phyloP scores from a whole-genome alignment of 495 filamentous ascomycete species.

The Geopyxis carbonaria region DNA sequence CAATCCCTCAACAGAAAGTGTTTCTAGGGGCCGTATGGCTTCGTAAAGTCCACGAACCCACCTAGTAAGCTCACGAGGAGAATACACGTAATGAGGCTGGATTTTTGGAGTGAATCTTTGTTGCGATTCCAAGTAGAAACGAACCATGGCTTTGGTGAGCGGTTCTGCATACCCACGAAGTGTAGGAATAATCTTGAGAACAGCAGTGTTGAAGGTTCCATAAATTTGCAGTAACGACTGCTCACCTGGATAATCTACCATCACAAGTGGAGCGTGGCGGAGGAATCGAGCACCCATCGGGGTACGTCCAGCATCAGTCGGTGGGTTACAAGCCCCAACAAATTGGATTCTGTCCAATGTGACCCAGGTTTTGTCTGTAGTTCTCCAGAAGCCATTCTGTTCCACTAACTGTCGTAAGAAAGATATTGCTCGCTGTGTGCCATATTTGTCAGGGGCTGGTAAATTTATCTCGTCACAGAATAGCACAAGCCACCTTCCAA shows the following conservation, averaged over 20 bases:
- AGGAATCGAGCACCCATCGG: constrained; percentile 86
- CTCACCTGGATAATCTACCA: constrained; percentile 98
- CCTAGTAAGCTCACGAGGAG: constrained; percentile 87
- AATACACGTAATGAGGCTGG: constrained; percentile 97
- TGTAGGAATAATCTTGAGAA: constrained; percentile 89
- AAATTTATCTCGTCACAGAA: constrained; percentile 99
- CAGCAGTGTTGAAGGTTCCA: constrained; percentile 89
- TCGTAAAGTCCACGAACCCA: constrained; percentile 97
- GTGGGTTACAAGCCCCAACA: constrained; percentile 95
- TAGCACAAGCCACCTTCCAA: constrained; percentile 92
- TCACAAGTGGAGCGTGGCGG: constrained; percentile 85
- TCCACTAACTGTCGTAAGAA: constrained; percentile 94
- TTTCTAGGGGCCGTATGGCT: constrained; percentile 82
- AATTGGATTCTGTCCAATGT: constrained; percentile 96
- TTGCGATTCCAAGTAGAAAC: constrained; percentile 89
- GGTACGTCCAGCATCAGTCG: constrained; percentile 94
- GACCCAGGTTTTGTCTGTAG: constrained; percentile 94
- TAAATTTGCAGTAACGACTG: constrained; percentile 90
- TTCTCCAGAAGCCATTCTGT: constrained; percentile 98
- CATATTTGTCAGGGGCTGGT: constrained; percentile 95
- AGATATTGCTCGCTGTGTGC: constrained; percentile 88
- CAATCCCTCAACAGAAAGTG: constrained; percentile 69
- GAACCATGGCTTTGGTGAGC: constrained; percentile 94
- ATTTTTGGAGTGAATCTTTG: constrained; percentile 84
- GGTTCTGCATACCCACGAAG: constrained; percentile 88